Base-by-base conservation (phyloP, 208 protist species). In the Acanthamoeba healyi region DNA sequence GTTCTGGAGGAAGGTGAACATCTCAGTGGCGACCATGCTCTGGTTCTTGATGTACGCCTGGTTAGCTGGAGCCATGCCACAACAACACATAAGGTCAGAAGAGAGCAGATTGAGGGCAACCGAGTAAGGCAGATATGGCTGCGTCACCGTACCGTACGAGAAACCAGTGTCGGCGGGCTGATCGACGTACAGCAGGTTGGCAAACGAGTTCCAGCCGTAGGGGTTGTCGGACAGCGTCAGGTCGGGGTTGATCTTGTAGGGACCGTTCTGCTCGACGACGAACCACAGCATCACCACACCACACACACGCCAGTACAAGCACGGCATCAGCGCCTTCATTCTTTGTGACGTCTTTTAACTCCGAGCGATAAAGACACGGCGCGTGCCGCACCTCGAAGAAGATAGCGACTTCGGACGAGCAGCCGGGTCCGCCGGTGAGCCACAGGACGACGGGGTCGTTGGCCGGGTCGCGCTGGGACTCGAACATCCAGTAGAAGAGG, bases 401-500 rank as follows among this genome's bases (percentile, higher is more conserved):
- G 65, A 93, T 93, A n/a, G 87, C 87, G 17, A 93, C 61, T 38
- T 93, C 87, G 42, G 87, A 93, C 6, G 63, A 81, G 63, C 87
- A 93, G 26, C 87, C 87, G 2, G 87, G 87, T 36, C 87, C 87
- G 63, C 87, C 87, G 34, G 87, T 93, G 26, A 95, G 63, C 65
- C 90, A 95, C 5, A 94, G 38, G 10, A 96, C 34, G 26, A 96
- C 51, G 36, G 95, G 95, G 22, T 70, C 86, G 14, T 92, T 65
- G 61, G 92, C 81, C 15, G 92, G 82, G 63, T 88, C 93, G 36
- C 44, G 15, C 94, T 96, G 82, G 77, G 92, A n/a, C 51, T 92
- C 92, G 79, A 94, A 94, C 82, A 96, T 94, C 91, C 91, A 96
- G 91, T 94, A 96, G 46, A 96, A 96, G 2, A 94, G 46, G 67